Evolutionary conservation across 257 asterid species (phyloP), one percentile per base, ranked within the genome.

Genomic region (Nicotiana attenuata): DNA sequence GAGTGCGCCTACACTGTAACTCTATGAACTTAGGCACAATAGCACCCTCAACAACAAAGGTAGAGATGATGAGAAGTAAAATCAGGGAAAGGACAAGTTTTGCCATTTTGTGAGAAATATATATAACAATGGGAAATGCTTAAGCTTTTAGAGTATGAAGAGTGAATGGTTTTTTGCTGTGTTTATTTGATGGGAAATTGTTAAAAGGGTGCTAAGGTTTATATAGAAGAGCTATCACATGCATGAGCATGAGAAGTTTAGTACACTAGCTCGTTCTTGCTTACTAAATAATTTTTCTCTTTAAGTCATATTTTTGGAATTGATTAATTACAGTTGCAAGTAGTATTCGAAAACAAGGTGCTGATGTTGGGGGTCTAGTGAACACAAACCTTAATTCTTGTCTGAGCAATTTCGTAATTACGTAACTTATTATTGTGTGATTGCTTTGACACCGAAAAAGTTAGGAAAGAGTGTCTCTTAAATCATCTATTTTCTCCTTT

Each of bases 1-100:
- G 90, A 3, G 95, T 92, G 19, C 75, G 79, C 1, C 35, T 82
- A 7, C 97, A 93, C 17, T 90, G 92, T 8, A 9, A 55, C 81
- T 85, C 87, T 67, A 92, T n/a, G 63, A 88, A 91, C 4, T 87
- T 85, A 82, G 78, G 22, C 38, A 47, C 78, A 5, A 7, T 7
- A 22, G 26, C 60, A 56, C 87, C 83, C n/a, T 73, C 73, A 5
- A 79, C 68, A 78, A 89, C 20, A 17, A 80, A 22, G 50, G 53
- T 24, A 6, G 77, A 80, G 31, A 85, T 14, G 45, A 85, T 82
- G 24, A 90, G 53, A 13, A 84, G 82, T 4, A 88, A 45, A 7
- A 83, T 75, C 8, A 88, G n/a, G 76, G 84, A 29, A 22, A 82
- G n/a, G 20, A 14, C 83, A 3, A 33, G 17, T 52, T 73, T 55